Conservation (phyloP, 768 basidiomycete species). For the Kondoa malvinella region DNA sequence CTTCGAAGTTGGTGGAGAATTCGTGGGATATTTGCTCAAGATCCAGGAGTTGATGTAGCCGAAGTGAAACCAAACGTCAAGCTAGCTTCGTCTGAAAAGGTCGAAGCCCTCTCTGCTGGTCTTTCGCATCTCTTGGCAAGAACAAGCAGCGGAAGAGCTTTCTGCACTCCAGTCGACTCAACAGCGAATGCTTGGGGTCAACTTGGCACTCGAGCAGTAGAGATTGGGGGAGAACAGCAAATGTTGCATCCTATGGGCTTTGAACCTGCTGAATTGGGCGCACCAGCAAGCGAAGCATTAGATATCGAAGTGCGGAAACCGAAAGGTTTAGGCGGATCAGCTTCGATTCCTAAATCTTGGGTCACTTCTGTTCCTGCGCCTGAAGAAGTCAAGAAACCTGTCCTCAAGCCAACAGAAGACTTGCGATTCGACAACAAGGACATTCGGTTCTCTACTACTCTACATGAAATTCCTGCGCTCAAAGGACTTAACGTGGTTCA, state of each 20-base stretch:
- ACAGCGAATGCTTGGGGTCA: slow-evolving; percentile 66
- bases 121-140: slow-evolving; percentile 39
- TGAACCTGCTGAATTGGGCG: slow-evolving; percentile 15
- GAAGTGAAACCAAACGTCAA: slow-evolving; percentile 28
- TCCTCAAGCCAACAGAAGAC: slow-evolving; percentile 25
- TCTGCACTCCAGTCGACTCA: slow-evolving; percentile 56
- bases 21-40: slow-evolving; percentile 10
- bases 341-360: slow-evolving; percentile 46
- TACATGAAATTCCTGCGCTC: slow-evolving; percentile 64
- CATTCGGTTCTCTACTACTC: slow-evolving; percentile 48
- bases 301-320: slow-evolving; percentile 7
- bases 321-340: slow-evolving; percentile 30
- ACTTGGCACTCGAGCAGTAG: slow-evolving; percentile 55
- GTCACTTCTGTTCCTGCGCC: slow-evolving; percentile 40
- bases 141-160: slow-evolving; percentile 48
- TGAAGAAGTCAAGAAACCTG: slow-evolving; percentile 30
- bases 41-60: slow-evolving; percentile 13
- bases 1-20: slow-evolving; percentile 31
- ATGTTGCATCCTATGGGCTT: slow-evolving; percentile 24
- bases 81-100: slow-evolving; percentile 50
- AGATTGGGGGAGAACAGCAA: slow-evolving; percentile 30
- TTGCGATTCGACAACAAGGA: slow-evolving; percentile 29
- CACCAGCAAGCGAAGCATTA: slow-evolving; percentile 12
- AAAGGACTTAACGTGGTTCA: slow-evolving; percentile 48
- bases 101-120: slow-evolving; percentile 57